Evolutionary conservation across 768 basidiomycete genomes (phyloP).

Genomic region (Mycena vulgaris): DNA sequence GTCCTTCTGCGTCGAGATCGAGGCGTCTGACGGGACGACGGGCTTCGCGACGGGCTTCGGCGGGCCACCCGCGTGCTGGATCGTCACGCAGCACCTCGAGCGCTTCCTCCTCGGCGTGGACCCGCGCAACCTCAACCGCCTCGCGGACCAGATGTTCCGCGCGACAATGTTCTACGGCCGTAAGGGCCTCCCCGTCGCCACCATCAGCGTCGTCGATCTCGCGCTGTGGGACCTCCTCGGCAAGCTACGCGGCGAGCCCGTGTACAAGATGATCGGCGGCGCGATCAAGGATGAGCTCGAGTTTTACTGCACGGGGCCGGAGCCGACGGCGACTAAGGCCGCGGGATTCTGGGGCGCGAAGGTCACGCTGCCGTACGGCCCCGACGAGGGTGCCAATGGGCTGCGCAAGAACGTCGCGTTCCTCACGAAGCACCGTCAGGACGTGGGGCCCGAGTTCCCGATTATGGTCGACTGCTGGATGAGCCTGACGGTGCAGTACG

Average conservation of each 20-base stretch:
- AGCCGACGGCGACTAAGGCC: constrained; percentile 44
- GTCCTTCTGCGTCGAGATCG: constrained; percentile 48
- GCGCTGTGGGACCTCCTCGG: constrained; percentile 51
- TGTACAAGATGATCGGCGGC: constrained; percentile 53
- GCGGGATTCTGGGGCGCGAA: constrained; percentile 51
- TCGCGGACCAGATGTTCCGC: constrained; percentile 51
- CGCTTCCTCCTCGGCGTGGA: constrained; percentile 49
- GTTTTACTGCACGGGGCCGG: constrained; percentile 49
- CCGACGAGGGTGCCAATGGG: constrained; percentile 45
- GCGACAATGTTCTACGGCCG: constrained; percentile 50
- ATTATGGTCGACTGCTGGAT: constrained; percentile 50
- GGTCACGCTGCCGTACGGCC: constrained; percentile 50
- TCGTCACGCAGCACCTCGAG: constrained; percentile 47
- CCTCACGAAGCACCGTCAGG: constrained; percentile 46
- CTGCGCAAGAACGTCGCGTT: constrained; percentile 49
- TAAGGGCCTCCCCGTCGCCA: constrained; percentile 49
- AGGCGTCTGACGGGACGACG: constrained; percentile 48
- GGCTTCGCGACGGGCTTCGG: constrained; percentile 50
- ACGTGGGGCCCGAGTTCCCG: constrained; percentile 48
- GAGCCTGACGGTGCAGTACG: constrained; percentile 49
- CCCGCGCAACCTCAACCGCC: constrained; percentile 47
- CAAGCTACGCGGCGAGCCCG: constrained; percentile 48
- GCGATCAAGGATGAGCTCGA: constrained; percentile 46
- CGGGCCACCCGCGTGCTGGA: constrained; percentile 51
- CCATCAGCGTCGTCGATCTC: constrained; percentile 50